phyloP scores from a whole-genome alignment of 2,329 filamentous ascomycete genomes.

The Ploettnerulaceae sp. region DNA sequence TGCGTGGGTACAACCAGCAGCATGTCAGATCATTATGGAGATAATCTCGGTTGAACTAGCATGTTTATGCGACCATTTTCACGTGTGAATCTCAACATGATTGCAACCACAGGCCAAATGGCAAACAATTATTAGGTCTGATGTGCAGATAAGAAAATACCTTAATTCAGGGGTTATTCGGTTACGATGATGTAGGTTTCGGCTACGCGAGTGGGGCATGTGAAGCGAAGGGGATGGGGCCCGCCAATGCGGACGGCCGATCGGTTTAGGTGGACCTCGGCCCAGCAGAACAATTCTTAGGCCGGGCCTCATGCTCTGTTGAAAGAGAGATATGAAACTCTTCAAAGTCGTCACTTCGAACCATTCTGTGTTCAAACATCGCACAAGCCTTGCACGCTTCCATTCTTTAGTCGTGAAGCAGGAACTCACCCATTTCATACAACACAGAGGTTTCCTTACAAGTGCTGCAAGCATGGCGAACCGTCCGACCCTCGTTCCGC shows the following conservation, averaged over 20 bases:
- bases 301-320: background rate
- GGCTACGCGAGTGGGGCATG: background rate
- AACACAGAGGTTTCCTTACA: background rate
- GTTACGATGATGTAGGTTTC: no score
- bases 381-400: background rate
- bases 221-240: background rate
- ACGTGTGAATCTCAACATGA: no score
- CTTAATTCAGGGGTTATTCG: background rate
- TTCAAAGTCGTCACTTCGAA: conserved; percentile 1
- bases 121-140: background rate
- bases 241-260: conserved; percentile 6
- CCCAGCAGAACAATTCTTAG: background rate
- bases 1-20: no score
- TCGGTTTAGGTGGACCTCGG: conserved; percentile 7
- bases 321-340: conserved; percentile 14
- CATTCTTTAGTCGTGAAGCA: background rate
- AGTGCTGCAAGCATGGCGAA: conserved; percentile 26
- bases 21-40: no score
- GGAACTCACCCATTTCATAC: background rate
- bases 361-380: background rate
- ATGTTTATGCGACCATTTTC: no score
- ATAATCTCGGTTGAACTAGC: no score
- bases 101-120: no score
- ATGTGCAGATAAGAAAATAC: background rate
- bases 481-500: conserved; percentile 62